Percentiles rank a stretch among this genome's conserved stretches.
phyloP scores from a whole-genome alignment of 2,329 filamentous ascomycete species.

The Epichloe hybrida region DNA sequence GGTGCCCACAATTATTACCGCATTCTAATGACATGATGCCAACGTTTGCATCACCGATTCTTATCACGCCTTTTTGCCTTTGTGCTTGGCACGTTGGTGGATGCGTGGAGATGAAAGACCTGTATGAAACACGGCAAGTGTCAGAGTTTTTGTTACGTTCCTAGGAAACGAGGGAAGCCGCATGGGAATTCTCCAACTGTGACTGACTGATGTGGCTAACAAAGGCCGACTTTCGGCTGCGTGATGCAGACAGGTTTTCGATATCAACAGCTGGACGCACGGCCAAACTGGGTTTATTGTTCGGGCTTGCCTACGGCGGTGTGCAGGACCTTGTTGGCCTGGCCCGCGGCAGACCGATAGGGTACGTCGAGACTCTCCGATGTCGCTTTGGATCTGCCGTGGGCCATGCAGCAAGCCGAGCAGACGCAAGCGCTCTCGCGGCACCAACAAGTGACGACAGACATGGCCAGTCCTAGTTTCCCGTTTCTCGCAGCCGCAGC shows the following conservation, averaged over 20 bases:
- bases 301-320: conserved; percentile 69
- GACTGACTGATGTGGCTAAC: conserved; percentile 10
- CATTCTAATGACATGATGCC: not conserved
- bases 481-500: conserved; percentile 1
- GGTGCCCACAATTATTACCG: not conserved
- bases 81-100: not conserved
- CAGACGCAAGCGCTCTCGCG: conserved; percentile 3
- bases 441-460: not conserved
- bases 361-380: conserved; percentile 58
- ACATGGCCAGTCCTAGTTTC: not conserved
- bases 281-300: conserved; percentile 64
- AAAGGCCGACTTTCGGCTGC: conserved; percentile 16
- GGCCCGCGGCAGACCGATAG: conserved; percentile 55
- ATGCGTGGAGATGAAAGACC: not conserved
- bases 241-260: conserved; percentile 57
- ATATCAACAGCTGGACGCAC: conserved; percentile 63
- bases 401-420: conserved; percentile 8
- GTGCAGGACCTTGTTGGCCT: conserved; percentile 63
- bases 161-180: conserved; percentile 4
- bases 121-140: conserved; percentile 3
- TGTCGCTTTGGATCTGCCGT: conserved; percentile 22
- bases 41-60: not conserved
- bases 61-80: not conserved
- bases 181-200: not conserved
- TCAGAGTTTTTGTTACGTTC: conserved; percentile 10